Conservation (phyloP, 352 stramenopile species). For the Phytophthora macrochlamydospora region DNA sequence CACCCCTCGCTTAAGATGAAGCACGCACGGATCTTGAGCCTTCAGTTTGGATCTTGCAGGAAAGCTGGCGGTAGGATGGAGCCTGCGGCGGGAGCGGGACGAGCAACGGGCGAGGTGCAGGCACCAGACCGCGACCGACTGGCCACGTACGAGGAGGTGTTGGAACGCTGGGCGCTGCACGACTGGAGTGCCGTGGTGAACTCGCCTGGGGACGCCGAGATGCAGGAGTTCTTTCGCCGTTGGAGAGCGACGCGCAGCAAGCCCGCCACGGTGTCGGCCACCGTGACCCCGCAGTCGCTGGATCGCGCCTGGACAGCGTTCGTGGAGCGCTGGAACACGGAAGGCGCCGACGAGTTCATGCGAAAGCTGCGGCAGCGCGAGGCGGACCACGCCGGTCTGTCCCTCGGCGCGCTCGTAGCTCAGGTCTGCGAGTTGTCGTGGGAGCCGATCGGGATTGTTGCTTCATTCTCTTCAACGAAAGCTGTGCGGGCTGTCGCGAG, state of each 20-base stretch:
- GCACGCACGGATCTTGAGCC: not conserved
- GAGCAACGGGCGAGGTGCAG: too few relatives aligned
- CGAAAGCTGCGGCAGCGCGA: not conserved
- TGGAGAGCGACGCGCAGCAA: conserved; percentile 1
- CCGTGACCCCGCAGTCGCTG: conserved; percentile 5
- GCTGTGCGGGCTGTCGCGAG: not conserved
- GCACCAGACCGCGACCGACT: too few relatives aligned
- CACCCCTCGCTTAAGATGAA: conserved; percentile 1
- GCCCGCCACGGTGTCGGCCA: conserved; percentile 1
- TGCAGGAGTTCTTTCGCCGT: not conserved
- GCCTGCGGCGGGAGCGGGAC: not conserved
- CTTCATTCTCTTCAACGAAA: not conserved
- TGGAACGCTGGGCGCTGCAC: conserved; percentile 4
- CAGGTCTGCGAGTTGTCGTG: not conserved
- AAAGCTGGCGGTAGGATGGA: not conserved
- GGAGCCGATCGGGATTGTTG: not conserved
- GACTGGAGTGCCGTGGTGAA: conserved; percentile 4
- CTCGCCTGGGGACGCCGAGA: not conserved
- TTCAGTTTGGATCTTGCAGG: not conserved
- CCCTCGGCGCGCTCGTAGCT: not conserved
- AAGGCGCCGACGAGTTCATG: not conserved
- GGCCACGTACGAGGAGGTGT: not conserved
- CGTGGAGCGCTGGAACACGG: not conserved
- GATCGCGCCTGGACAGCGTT: conserved; percentile 2
- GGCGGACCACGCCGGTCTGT: not conserved